Conservation (phyloP, 768 basidiomycete genomes). For the Mycena crocata region DNA sequence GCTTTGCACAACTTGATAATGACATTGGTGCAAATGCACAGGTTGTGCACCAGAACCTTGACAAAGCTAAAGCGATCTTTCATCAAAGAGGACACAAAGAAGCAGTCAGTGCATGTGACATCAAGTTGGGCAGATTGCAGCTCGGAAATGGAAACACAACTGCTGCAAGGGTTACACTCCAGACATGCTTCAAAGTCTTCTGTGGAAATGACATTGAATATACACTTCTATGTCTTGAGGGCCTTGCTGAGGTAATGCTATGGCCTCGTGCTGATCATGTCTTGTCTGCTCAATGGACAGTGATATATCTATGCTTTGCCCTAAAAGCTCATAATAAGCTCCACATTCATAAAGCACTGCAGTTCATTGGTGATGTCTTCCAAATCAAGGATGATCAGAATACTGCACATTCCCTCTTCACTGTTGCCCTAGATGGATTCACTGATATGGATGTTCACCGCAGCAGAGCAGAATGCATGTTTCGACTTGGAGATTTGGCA, state of each 20-base stretch:
- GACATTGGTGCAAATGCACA: no score
- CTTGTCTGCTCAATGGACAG: not conserved
- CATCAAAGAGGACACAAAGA: no score
- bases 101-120: no score
- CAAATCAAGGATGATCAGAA: not conserved
- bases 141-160: no score
- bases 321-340: not conserved
- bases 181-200: no score
- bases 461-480: not conserved
- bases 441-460: not conserved
- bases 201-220: no score
- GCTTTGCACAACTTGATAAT: no score
- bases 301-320: not conserved
- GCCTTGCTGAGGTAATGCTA: not conserved
- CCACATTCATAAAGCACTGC: not conserved
- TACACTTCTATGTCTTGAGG: no score
- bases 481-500: not conserved
- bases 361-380: not conserved
- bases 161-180: no score
- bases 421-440: not conserved
- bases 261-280: not conserved
- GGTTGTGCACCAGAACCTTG: no score
- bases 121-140: no score
- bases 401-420: not conserved
- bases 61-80: no score